Conservation (phyloP, 2,329 filamentous ascomycete genomes). For the Dactylellina parvicollis region DNA sequence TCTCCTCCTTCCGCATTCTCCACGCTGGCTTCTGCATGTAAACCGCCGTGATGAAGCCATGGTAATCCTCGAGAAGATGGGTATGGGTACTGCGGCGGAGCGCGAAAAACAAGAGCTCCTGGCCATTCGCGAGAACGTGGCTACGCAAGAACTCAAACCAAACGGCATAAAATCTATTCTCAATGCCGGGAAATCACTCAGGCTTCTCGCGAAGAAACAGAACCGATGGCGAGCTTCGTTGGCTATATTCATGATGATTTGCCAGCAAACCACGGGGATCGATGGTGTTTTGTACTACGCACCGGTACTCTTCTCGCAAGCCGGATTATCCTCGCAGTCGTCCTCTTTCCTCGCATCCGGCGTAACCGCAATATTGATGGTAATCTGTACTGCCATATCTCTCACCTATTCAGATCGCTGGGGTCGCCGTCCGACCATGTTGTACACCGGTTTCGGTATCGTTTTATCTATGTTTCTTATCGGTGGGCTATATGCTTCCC, state of each 20-base stretch:
- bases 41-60: conserved; percentile 63
- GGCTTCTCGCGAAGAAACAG: conserved; percentile 61
- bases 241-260: conserved; percentile 69
- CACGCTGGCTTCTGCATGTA: conserved; percentile 68
- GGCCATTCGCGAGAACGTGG: conserved; percentile 54
- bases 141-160: conserved; percentile 56
- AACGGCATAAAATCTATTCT: conserved; percentile 54
- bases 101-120: conserved; percentile 66
- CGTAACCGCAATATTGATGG: conserved; percentile 69
- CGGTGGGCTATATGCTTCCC: conserved; percentile 66
- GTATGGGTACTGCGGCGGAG: conserved; percentile 63
- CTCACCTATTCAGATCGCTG: conserved; percentile 69
- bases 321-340: conserved; percentile 67
- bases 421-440: conserved; percentile 67
- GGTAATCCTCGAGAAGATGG: conserved; percentile 60
- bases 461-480: conserved; percentile 67
- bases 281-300: conserved; percentile 73
- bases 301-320: conserved; percentile 69
- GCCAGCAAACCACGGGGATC: conserved; percentile 71
- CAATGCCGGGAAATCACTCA: conserved; percentile 37
- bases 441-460: conserved; percentile 67
- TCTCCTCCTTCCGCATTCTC: conserved; percentile 67
- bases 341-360: conserved; percentile 71
- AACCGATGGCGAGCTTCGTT: conserved; percentile 64
- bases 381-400: conserved; percentile 69